Conservation (phyloP, 805 yeast genomes). For the Monosporozyma servazzii region DNA sequence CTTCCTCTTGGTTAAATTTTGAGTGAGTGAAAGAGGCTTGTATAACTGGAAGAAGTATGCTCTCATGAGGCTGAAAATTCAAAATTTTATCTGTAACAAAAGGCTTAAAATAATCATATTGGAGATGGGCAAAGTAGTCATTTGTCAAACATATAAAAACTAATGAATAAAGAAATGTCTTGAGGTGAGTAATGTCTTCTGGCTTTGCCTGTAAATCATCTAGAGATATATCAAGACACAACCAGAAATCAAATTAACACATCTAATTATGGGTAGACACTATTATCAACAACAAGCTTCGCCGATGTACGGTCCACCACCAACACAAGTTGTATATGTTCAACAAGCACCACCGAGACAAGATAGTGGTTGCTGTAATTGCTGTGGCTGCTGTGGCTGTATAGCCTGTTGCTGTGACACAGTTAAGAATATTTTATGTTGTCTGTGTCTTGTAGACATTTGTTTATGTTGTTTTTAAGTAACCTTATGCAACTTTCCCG, state of each 20-base stretch:
- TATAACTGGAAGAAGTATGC: background rate
- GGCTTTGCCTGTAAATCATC: too few species aligned
- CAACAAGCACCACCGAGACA: constrained; percentile 20
- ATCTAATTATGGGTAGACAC: background rate
- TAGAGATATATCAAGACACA: background rate
- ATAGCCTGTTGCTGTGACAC: constrained; percentile 2
- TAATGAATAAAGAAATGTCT: background rate
- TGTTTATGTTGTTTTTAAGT: constrained; percentile 12
- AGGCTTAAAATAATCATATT: background rate
- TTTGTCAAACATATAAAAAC: background rate
- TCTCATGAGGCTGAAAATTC: background rate
- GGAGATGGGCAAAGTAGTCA: background rate
- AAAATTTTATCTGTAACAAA: background rate
- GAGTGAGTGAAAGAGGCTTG: background rate
- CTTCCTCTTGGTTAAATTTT: background rate
- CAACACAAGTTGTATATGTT: constrained; percentile 20
- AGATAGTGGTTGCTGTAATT: constrained; percentile 14
- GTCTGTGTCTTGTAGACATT: constrained; percentile 18
- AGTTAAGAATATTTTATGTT: constrained; percentile 15
- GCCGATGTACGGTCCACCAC: constrained; percentile 25
- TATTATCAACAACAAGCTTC: constrained; percentile 14
- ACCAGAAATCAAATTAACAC: background rate
- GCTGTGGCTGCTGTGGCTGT: constrained; percentile 12
- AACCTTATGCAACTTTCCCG: constrained; percentile 18
- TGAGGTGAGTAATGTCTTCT: background rate